phyloP scores from a whole-genome alignment of 306 rosid species.

The Corylus americana region DNA sequence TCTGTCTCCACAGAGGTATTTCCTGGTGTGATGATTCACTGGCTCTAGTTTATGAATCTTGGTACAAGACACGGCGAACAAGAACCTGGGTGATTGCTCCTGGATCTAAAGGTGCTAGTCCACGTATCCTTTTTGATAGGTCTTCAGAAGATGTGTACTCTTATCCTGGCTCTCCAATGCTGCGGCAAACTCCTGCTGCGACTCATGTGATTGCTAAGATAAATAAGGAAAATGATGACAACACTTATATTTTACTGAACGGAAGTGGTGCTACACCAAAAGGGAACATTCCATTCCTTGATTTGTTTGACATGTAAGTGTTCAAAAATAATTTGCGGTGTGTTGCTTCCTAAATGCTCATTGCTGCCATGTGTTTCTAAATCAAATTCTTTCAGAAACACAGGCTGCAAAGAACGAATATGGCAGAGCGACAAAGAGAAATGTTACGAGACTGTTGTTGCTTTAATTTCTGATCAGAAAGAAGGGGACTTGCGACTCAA shows the following conservation, averaged over 20 bases:
- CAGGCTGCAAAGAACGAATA: conserved; percentile 85
- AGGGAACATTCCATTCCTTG: conserved; percentile 96
- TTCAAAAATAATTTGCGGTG: conserved; percentile 27
- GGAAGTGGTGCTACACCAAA: conserved; percentile 93
- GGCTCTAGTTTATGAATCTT: conserved; percentile 92
- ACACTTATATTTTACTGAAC: conserved; percentile 68
- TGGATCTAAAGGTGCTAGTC: conserved; percentile 60
- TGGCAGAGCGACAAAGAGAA: conserved; percentile 91
- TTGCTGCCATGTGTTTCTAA: conserved; percentile 30
- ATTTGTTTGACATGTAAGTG: conserved; percentile 90
- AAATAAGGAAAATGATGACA: conserved; percentile 62
- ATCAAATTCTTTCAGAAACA: conserved; percentile 69
- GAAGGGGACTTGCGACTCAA: conserved; percentile 80
- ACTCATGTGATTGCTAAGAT: conserved; percentile 77
- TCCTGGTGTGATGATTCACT: conserved; percentile 93
- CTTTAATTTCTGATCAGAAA: conserved; percentile 88
- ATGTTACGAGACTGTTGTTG: conserved; percentile 80
- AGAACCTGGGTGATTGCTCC: conserved; percentile 91
- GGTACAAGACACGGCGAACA: conserved; percentile 85
- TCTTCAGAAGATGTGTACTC: conserved; percentile 98
- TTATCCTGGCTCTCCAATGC: conserved; percentile 97
- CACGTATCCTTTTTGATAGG: conserved; percentile 85
- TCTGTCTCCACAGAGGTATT: conserved; percentile 68
- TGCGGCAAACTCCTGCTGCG: conserved; percentile 81
- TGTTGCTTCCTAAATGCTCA: conserved; percentile 17